Evolutionary conservation across 2,329 filamentous ascomycete species (phyloP).

Genomic region (Cercospora beticola): DNA sequence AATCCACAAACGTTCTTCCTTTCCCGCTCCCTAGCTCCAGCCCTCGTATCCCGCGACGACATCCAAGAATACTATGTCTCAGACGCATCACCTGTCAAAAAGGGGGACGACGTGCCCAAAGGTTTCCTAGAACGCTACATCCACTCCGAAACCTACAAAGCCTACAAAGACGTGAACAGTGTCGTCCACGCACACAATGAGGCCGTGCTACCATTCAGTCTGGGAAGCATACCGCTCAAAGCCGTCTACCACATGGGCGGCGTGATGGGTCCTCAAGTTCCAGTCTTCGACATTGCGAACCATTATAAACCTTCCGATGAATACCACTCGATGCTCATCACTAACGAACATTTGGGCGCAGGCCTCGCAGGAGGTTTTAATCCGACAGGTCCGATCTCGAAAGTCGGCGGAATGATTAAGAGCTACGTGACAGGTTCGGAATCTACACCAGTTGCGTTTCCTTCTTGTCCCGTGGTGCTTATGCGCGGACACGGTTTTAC

Average conservation of each 20-base stretch:
- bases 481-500: constrained; percentile 51
- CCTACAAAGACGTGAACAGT: constrained; percentile 44
- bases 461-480: constrained; percentile 32
- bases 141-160: constrained; percentile 48
- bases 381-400: constrained; percentile 28
- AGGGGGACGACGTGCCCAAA: constrained; percentile 22
- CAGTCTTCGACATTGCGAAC: constrained; percentile 38
- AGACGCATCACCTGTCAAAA: constrained; percentile 38
- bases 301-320: constrained; percentile 35
- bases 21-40: constrained; percentile 45
- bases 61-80: constrained; percentile 48
- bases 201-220: constrained; percentile 46
- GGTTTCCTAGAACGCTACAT: constrained; percentile 47
- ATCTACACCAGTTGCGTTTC: constrained; percentile 22
- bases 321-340: constrained; percentile 38
- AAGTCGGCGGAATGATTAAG: constrained; percentile 34
- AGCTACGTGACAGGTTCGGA: constrained; percentile 33
- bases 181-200: constrained; percentile 48
- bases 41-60: constrained; percentile 44
- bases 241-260: constrained; percentile 48
- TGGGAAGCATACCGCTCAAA: constrained; percentile 44
- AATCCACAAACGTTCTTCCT: constrained; percentile 47
- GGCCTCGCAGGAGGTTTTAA: constrained; percentile 38
- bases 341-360: constrained; percentile 36
- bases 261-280: constrained; percentile 36